phyloP scores from a whole-genome alignment of 2,329 filamentous ascomycete species.

The Eutypella sp. region DNA sequence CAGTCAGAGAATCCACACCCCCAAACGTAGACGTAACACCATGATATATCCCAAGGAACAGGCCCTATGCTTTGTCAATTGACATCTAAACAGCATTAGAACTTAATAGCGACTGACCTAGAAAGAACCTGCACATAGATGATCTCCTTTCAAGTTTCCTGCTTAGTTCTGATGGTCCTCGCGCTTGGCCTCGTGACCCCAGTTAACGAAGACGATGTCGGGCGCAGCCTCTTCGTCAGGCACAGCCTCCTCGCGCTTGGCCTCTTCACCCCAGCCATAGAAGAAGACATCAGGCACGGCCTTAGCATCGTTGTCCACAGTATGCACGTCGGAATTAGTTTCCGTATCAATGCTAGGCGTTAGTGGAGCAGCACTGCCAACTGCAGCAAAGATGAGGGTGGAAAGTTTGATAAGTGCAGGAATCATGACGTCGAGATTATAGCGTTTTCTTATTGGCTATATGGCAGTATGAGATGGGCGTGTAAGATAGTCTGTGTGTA shows the following conservation, averaged over 20 bases:
- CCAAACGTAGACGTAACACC: not conserved
- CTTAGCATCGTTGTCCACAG: not conserved
- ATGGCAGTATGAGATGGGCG: not conserved
- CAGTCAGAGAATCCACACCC: not conserved
- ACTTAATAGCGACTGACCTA: not conserved
- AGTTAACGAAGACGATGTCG: not conserved
- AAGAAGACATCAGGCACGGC: constrained; percentile 1
- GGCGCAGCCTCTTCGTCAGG: not conserved
- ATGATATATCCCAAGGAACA: constrained; percentile 1
- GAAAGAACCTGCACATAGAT: not conserved
- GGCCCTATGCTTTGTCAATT: constrained; percentile 1
- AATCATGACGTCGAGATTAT: not conserved
- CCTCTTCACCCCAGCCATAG: not conserved
- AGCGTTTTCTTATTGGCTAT: not conserved
- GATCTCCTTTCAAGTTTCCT: constrained; percentile 1
- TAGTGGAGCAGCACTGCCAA: constrained; percentile 1
- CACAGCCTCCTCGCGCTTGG: not conserved
- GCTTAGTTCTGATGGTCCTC: not conserved
- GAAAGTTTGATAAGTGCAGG: not conserved
- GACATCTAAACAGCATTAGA: not conserved
- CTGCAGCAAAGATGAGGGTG: constrained; percentile 1
- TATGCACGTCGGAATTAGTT: not conserved
- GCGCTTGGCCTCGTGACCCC: not conserved
- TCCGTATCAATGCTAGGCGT: not conserved
- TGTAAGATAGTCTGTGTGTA: not conserved